A percentile compares a stretch with the other conserved stretches of the same genome.
Evolutionary conservation across 169 alveolate genomes (phyloP).

Genomic region (Plasmodium coatneyi): DNA sequence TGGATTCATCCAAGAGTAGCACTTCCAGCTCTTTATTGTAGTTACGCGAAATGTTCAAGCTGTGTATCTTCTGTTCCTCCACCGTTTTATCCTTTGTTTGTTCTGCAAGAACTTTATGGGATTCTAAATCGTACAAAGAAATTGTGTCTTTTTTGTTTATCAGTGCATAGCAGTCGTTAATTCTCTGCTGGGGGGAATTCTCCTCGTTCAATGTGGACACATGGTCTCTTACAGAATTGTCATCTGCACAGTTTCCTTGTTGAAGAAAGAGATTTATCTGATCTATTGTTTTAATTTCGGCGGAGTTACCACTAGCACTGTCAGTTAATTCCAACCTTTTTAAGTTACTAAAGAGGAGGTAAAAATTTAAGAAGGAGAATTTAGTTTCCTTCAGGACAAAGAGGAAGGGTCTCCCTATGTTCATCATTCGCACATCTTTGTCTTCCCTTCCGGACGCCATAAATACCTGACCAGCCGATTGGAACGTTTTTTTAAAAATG

Average conservation of each 20-base stretch:
- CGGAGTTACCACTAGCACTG: not conserved
- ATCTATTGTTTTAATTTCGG: slow-evolving; percentile 28
- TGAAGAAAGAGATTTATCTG: slow-evolving; percentile 6
- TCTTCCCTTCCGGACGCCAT: slow-evolving; percentile 92
- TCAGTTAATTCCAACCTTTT: not conserved
- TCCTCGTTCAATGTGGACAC: not conserved
- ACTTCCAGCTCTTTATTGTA: slow-evolving; percentile 63
- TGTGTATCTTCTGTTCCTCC: slow-evolving; percentile 7
- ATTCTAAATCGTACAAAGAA: slow-evolving; percentile 15
- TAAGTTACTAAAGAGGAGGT: slow-evolving; percentile 43
- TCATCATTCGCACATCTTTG: slow-evolving; percentile 93
- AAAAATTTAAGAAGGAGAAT: slow-evolving; percentile 68
- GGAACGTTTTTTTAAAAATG: slow-evolving; percentile 44
- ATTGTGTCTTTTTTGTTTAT: slow-evolving; percentile 10
- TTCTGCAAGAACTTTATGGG: slow-evolving; percentile 13
- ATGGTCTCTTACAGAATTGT: not conserved
- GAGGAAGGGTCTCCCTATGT: slow-evolving; percentile 72
- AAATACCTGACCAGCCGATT: slow-evolving; percentile 22
- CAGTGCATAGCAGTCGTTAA: slow-evolving; percentile 43
- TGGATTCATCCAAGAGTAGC: slow-evolving; percentile 4
- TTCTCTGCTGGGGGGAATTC: not conserved
- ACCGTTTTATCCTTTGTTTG: not conserved
- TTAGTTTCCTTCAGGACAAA: slow-evolving; percentile 62
- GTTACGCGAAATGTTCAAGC: slow-evolving; percentile 12
- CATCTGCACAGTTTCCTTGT: not conserved